These are phyloP conservation scores for Andalucia godoyi DNA, from an alignment of 78 protist species.

Conservation along the genomic window DNA sequence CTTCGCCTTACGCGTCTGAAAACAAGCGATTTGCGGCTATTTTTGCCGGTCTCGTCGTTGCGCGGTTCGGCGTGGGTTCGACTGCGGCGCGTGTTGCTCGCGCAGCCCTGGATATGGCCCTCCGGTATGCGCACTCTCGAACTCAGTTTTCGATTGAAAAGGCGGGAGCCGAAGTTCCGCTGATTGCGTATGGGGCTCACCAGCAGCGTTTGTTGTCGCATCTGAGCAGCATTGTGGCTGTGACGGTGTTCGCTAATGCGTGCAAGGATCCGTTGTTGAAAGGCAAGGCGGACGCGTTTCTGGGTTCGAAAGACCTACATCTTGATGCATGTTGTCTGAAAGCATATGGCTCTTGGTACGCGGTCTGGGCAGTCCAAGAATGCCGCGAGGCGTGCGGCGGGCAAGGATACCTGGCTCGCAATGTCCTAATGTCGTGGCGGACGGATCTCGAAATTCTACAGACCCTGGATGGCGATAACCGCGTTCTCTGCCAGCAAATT, in stretches of 20 bases:
- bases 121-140: background rate
- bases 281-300: background rate
- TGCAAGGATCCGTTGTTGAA: background rate
- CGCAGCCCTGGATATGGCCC: background rate
- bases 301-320: background rate
- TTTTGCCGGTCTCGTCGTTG: no score
- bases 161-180: background rate
- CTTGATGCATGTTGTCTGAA: background rate
- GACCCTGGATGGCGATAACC: background rate
- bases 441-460: background rate
- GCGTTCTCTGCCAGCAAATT: no score
- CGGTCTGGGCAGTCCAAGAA: background rate
- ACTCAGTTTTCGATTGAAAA: background rate
- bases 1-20: no score
- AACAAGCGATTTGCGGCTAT: background rate
- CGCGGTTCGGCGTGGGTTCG: no score
- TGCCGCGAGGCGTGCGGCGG: slow-evolving; percentile 11
- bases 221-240: background rate
- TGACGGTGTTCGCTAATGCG: background rate
- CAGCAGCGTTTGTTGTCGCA: background rate
- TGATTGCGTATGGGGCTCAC: background rate
- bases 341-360: background rate
- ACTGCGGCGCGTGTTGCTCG: background rate
- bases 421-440: background rate
- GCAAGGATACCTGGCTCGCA: background rate